Evolutionary conservation across 2,329 filamentous ascomycete species (phyloP).

Genomic region (Monilinia aucupariae): DNA sequence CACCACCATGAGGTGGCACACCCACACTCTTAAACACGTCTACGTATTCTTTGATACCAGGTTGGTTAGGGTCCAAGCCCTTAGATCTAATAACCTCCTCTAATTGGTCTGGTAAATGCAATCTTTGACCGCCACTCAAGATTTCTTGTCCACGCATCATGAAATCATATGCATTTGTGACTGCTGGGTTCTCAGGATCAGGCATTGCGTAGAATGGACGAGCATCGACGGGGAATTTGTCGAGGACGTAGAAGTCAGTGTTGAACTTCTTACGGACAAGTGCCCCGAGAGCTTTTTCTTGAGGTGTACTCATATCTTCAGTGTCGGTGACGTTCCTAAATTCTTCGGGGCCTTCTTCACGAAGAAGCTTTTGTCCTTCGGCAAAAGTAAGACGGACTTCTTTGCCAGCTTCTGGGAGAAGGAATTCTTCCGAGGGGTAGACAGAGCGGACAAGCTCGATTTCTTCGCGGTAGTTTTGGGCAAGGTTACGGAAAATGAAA

Average conservation of each 20-base stretch:
- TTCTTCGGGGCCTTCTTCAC: conserved; percentile 65
- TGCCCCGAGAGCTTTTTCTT: conserved; percentile 83
- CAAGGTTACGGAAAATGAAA: conserved; percentile 71
- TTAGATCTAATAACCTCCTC: conserved; percentile 71
- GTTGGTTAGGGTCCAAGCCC: conserved; percentile 70
- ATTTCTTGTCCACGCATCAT: conserved; percentile 94
- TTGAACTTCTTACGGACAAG: conserved; percentile 83
- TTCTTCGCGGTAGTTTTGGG: conserved; percentile 57
- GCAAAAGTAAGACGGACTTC: conserved; percentile 72
- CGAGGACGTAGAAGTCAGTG: conserved; percentile 94
- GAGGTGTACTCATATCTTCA: conserved; percentile 74
- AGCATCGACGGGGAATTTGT: conserved; percentile 88
- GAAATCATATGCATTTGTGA: conserved; percentile 71
- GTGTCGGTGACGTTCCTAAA: conserved; percentile 64
- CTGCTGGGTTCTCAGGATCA: conserved; percentile 58
- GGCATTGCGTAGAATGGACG: conserved; percentile 91
- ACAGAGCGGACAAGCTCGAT: conserved; percentile 66
- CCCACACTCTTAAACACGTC: conserved; percentile 75
- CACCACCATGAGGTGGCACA: conserved; percentile 84
- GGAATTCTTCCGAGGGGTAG: conserved; percentile 73
- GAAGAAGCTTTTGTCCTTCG: conserved; percentile 71
- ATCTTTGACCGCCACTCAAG: conserved; percentile 84
- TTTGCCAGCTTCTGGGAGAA: conserved; percentile 68
- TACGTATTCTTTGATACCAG: conserved; percentile 84
- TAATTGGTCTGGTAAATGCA: conserved; percentile 72